These are phyloP conservation scores for Kuraishia ogatae DNA, from an alignment of 805 yeast genomes.

Conservation along the genomic window DNA sequence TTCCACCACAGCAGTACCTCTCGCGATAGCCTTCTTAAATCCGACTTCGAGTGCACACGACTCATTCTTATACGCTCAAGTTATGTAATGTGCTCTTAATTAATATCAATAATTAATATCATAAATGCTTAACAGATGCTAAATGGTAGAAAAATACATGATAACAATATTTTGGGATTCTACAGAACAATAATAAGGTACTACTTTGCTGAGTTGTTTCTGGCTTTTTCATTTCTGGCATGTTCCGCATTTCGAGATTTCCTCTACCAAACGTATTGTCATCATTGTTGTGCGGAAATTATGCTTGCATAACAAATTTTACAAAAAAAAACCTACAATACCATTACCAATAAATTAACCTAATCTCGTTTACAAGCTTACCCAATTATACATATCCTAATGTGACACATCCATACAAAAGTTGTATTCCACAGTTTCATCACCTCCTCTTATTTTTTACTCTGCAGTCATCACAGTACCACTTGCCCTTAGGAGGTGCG, in stretches of 20 bases:
- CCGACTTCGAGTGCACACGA: not conserved
- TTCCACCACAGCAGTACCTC: not conserved
- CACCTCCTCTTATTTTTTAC: conserved; percentile 2
- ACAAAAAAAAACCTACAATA: not conserved
- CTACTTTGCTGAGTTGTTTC: no score
- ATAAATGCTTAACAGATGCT: not conserved
- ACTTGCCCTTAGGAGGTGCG: conserved; percentile 78
- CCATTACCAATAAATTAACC: not conserved
- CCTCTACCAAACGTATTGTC: not conserved
- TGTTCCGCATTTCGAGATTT: not conserved
- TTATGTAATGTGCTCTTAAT: not conserved
- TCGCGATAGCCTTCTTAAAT: not conserved
- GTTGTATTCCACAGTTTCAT: not conserved
- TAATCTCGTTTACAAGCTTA: not conserved
- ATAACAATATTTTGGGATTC: no score
- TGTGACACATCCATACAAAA: not conserved
- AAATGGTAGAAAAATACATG: not conserved
- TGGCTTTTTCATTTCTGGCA: no score
- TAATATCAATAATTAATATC: no score
- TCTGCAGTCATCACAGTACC: conserved; percentile 70
- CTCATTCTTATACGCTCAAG: not conserved
- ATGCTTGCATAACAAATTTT: no score
- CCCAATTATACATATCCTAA: not conserved
- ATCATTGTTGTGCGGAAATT: no score
- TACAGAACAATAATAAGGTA: no score